Base-by-base conservation (phyloP, 306 rosid genomes). In the Chamaecrista fasciculata region DNA sequence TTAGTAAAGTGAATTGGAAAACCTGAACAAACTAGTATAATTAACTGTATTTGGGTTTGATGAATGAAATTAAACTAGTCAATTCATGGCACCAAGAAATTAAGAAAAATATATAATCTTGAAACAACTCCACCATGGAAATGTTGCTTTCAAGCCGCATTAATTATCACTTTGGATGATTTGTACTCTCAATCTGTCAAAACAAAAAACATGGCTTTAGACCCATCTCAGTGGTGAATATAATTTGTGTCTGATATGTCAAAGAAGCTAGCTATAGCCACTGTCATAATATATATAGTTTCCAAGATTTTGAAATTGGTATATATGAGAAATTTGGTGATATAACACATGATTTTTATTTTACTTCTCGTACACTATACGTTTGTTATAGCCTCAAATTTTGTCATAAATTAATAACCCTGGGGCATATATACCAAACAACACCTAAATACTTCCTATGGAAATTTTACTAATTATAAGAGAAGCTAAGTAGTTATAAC, bases 81-180 rank as follows among this genome's bases (percentile, higher is more conserved):
- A 34, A 58, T 58, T 31, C 10, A 16, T 31, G 25, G 25, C 64
- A 28, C 43, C 26, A 31, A 18, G 5, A 58, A 31, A n/a, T n/a
- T n/a, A n/a, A n/a, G n/a, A n/a, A n/a, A n/a, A n/a, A 31, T 23
- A 57, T 9, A 33, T 31, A 31, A 29, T 58, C 64, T 33, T 21
- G 8, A 58, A n/a, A 59, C 37, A 44, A 29, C 63, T 29, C 46
- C 65, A 8, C 65, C 46, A 59, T 4, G 43, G 64, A 59, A 33
- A 18, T 59, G 65, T 59, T 59, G 65, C 65, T 59, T 59, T 59
- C 44, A 59, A 33, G 65, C 46, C 28, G 65, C 46, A 59, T 34
- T 59, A 33, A n/a, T n/a, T 1, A 59, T 59, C 46, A 59, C n/a
- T 33, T 59, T 39, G 8, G 65, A 18, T 34, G 28, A 33, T 26